phyloP scores from a whole-genome alignment of 805 yeast genomes.

The Lipomyces kockii region DNA sequence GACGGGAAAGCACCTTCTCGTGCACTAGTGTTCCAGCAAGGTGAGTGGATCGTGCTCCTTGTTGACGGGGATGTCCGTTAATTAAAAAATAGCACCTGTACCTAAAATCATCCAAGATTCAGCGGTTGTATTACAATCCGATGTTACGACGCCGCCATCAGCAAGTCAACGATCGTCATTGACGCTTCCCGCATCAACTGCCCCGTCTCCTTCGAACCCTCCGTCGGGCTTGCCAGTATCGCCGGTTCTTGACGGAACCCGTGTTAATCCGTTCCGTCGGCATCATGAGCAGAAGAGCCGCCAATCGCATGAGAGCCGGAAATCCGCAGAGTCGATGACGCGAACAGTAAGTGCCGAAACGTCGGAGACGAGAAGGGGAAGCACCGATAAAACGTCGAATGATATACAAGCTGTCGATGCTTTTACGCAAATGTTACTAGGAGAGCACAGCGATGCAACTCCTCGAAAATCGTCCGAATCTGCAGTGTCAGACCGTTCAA shows the following conservation, averaged over 20 bases:
- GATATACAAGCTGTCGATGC: conserved; percentile 33
- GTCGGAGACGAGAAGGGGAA: neutral
- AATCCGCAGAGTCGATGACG: neutral
- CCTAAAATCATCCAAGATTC: conserved; percentile 9
- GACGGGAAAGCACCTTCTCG: conserved; percentile 44
- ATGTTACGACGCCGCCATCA: neutral
- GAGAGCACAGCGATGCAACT: neutral
- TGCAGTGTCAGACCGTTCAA: neutral
- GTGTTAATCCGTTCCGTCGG: conserved; percentile 11
- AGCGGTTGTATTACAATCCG: neutral
- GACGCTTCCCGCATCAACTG: neutral
- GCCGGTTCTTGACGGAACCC: neutral
- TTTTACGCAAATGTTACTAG: conserved; percentile 33
- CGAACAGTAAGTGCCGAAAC: neutral
- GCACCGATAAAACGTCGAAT: neutral
- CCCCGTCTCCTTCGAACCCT: neutral
- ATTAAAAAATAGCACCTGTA: conserved; percentile 16
- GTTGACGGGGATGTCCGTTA: neutral
- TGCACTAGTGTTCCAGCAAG: conserved; percentile 35
- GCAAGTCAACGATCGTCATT: conserved; percentile 7
- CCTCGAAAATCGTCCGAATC: neutral
- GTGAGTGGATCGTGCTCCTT: conserved; percentile 13
- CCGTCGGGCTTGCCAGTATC: conserved; percentile 2
- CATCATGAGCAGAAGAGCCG: neutral
- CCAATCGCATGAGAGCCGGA: neutral